These are phyloP conservation scores for Dothistroma septosporum DNA, from an alignment of 2,329 filamentous ascomycete species.

Conservation along the genomic window DNA sequence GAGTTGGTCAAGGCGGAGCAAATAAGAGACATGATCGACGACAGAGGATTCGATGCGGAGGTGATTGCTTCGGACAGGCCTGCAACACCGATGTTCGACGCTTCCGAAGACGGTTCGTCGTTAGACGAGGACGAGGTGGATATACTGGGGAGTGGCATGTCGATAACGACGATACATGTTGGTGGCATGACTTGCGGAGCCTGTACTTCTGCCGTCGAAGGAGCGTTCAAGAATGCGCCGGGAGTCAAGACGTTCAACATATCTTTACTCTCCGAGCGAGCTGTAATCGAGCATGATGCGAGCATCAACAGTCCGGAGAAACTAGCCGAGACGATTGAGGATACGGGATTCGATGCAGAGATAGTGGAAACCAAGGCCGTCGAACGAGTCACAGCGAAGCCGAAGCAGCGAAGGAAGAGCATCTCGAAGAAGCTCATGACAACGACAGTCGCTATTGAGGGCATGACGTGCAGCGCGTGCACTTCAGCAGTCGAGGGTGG, in stretches of 20 bases:
- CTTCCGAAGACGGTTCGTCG: constrained; percentile 15
- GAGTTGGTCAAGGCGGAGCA: constrained; percentile 67
- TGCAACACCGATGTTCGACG: constrained; percentile 23
- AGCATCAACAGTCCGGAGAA: constrained; percentile 67
- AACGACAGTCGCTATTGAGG: constrained; percentile 84
- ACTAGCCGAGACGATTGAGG: constrained; percentile 82
- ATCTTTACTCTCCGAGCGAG: constrained; percentile 89
- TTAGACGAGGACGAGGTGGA: constrained; percentile 20
- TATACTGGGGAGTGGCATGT: constrained; percentile 58
- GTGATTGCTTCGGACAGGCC: constrained; percentile 33
- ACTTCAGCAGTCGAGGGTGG: constrained; percentile 85
- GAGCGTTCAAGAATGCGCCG: constrained; percentile 75
- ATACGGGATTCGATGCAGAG: constrained; percentile 85
- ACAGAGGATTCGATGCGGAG: constrained; percentile 85
- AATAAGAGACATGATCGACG: constrained; percentile 81
- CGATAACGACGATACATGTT: constrained; percentile 84
- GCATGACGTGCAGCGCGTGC: constrained; percentile 97
- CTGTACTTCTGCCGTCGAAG: constrained; percentile 92
- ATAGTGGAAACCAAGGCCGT: constrained; percentile 66
- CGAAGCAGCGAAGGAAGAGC: constrained; percentile 36
- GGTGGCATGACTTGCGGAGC: constrained; percentile 86
- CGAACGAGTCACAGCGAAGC: constrained; percentile 33
- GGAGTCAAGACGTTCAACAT: constrained; percentile 85
- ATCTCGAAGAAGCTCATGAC: constrained; percentile 49
- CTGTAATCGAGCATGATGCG: constrained; percentile 88